A percentile compares a stretch with the other conserved stretches of the same genome.
Evolutionary conservation across 768 basidiomycete genomes (phyloP).

Genomic region (Baorangia bicolor): DNA sequence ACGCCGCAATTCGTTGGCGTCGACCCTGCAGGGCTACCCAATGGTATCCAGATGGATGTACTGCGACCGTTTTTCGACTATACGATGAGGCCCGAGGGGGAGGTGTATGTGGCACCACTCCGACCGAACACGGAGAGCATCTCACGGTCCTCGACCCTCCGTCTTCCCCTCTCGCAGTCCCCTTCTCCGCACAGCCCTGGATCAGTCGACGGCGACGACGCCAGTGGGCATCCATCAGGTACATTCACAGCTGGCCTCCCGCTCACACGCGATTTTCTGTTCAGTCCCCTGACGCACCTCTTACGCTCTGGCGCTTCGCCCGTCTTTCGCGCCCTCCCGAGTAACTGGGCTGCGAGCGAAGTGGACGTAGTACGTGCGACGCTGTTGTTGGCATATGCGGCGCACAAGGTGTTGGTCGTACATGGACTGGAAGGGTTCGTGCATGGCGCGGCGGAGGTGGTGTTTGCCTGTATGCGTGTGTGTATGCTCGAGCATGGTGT

Average conservation of each 20-base stretch:
- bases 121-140: conserved; percentile 55
- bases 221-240: neutral
- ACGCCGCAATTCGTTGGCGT: conserved; percentile 17
- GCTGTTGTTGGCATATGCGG: conserved; percentile 56
- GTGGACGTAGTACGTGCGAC: conserved; percentile 70
- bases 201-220: neutral
- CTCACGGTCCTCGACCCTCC: conserved; percentile 53
- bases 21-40: conserved; percentile 22
- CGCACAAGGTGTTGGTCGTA: conserved; percentile 43
- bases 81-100: conserved; percentile 40
- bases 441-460: conserved; percentile 32
- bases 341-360: conserved; percentile 77
- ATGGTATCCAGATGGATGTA: conserved; percentile 28
- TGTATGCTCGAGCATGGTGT: conserved; percentile 92
- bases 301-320: conserved; percentile 72
- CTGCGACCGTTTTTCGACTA: conserved; percentile 57
- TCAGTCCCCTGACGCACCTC: conserved; percentile 72
- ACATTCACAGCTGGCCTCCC: conserved; percentile 40
- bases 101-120: conserved; percentile 50
- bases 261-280: conserved; percentile 61
- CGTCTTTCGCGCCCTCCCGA: conserved; percentile 67
- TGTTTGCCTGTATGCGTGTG: conserved; percentile 87
- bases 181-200: neutral
- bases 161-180: conserved; percentile 26
- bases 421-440: conserved; percentile 42